These are phyloP conservation scores for Rhodotorula mucilaginosa DNA, from an alignment of 1,284 basidiomycete genomes.

Conservation along the genomic window DNA sequence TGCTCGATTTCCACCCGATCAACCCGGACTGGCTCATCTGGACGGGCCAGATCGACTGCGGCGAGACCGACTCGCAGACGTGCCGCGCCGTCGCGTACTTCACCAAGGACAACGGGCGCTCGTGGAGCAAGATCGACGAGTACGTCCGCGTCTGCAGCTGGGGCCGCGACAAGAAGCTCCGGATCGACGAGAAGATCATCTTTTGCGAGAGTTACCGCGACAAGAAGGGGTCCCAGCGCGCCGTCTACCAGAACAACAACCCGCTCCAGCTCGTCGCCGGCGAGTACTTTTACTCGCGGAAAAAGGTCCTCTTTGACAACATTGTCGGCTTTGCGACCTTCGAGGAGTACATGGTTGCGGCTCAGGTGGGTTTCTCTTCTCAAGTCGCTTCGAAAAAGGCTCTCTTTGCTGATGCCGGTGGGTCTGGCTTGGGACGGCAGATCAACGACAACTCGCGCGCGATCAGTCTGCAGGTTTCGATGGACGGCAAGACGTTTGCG, in stretches of 20 bases:
- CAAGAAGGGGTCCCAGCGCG: constrained; percentile 75
- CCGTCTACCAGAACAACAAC: constrained; percentile 59
- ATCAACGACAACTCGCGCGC: constrained; percentile 60
- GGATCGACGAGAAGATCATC: constrained; percentile 79
- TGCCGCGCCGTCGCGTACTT: constrained; percentile 75
- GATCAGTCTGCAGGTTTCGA: constrained; percentile 81
- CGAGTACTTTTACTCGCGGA: constrained; percentile 67
- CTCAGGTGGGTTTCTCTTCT: constrained; percentile 62
- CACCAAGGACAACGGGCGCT: constrained; percentile 70
- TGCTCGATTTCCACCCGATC: constrained; percentile 82
- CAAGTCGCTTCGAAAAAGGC: background rate
- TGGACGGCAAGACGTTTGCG: constrained; percentile 83
- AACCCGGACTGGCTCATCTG: constrained; percentile 83
- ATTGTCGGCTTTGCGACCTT: constrained; percentile 96
- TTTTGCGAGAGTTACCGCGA: constrained; percentile 83
- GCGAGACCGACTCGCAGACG: constrained; percentile 47
- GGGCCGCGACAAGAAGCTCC: constrained; percentile 73
- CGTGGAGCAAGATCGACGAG: constrained; percentile 73
- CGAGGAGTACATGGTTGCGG: constrained; percentile 90
- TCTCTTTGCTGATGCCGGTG: too few species aligned
- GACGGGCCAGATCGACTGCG: constrained; percentile 74
- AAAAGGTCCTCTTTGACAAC: constrained; percentile 74
- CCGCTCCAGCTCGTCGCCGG: constrained; percentile 79
- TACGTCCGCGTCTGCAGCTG: constrained; percentile 93
- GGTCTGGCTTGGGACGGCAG: constrained; percentile 49